Evolutionary conservation across 441 rosid genomes (phyloP), one percentile per base, ranked within the genome.

Genomic region (Jatropha multifida): DNA sequence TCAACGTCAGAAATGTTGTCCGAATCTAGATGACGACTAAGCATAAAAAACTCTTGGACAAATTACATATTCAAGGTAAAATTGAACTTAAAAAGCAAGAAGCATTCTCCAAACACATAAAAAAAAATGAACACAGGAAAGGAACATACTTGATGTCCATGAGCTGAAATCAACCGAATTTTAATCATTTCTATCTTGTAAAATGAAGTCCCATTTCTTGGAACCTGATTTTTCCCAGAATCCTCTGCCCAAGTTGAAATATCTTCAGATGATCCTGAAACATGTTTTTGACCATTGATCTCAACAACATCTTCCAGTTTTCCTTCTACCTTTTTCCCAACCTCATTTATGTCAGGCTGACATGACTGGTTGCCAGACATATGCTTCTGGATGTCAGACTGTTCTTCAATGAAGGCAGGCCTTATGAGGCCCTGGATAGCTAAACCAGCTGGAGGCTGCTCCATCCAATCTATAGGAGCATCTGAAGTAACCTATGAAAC

Each of bases 391-490:
- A 91, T 89, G 75, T 84, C 90, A 66, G 93, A 83, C 74, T 90
- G 89, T 74, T 90, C 98, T 75, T 94, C 91, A 48, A 86, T 85
- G 66, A 89, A 81, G 73, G 89, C 90, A 79, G 91, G 94, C 76
- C 92, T 91, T 82, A 96, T 67, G 79, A 92, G 80, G 80, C 97
- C 97, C 78, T 92, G 97, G 81, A 96, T 86, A 55, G 88, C 88
- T 83, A 96, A 79, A 73, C 97, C 97, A 81, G 91, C 93, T 65
- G 97, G 89, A 55, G 96, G 96, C 78, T 90, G 88, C 77, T 91
- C 92, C 97, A 96, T 91, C 92, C 94, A 92, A 82, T 94, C 92
- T 71, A 89, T 76, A 75, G 97, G 86, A 83, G 82, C 94, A 86
- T 89, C 92, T 79, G 93, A 87, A 69, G 91, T 92, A 77, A 85